phyloP scores from a whole-genome alignment of 2,329 filamentous ascomycete genomes.

The Verticillium dahliae region DNA sequence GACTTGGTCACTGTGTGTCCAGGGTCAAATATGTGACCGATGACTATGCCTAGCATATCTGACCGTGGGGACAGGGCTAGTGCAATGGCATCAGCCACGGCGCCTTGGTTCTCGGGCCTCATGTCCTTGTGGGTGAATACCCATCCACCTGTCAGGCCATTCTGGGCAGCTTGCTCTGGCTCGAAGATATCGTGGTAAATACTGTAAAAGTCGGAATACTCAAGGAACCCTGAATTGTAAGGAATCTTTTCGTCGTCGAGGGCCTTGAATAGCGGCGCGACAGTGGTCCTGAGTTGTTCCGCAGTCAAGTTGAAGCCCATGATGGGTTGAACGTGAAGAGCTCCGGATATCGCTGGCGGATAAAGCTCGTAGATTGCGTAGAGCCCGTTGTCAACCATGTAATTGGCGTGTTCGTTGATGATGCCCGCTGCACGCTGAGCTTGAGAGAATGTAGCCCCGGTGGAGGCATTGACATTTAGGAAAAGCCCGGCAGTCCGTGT shows the following conservation, averaged over 20 bases:
- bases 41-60: slow-evolving; percentile 13
- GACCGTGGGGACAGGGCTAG: slow-evolving; percentile 19
- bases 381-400: slow-evolving; percentile 8
- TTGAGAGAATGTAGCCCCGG: slow-evolving; percentile 3
- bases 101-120: slow-evolving; percentile 8
- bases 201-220: slow-evolving; percentile 8
- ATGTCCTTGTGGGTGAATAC: slow-evolving; percentile 10
- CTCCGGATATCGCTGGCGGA: slow-evolving; percentile 2
- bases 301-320: slow-evolving; percentile 13
- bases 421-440: slow-evolving; percentile 7
- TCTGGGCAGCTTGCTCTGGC: slow-evolving; percentile 9
- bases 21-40: slow-evolving; percentile 9
- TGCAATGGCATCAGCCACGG: slow-evolving; percentile 26
- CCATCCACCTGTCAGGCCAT: slow-evolving; percentile 11
- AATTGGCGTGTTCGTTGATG: slow-evolving; percentile 7
- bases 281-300: slow-evolving; percentile 1
- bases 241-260: slow-evolving; percentile 7
- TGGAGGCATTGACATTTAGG: slow-evolving; percentile 10
- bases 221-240: slow-evolving; percentile 3
- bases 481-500: slow-evolving; percentile 29
- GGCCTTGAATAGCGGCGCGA: slow-evolving; percentile 6
- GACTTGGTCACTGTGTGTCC: neutral
- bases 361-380: slow-evolving; percentile 11
- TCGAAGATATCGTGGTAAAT: slow-evolving; percentile 11
- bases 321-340: slow-evolving; percentile 12